phyloP scores from a whole-genome alignment of 257 asterid species.

The Vinca minor region DNA sequence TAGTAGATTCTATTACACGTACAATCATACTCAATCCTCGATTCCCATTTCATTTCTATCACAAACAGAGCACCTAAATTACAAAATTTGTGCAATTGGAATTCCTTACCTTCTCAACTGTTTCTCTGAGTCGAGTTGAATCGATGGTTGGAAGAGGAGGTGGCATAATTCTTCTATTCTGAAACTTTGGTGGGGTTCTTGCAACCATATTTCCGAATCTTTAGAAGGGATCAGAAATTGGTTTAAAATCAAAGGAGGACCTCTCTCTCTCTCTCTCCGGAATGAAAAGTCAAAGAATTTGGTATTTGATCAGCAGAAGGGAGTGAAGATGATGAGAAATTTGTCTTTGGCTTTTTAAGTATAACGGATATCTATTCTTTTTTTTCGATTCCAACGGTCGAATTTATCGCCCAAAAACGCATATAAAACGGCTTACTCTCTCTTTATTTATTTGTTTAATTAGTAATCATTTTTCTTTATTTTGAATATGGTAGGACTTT shows the following conservation, averaged over 20 bases:
- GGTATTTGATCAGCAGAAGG: neutral
- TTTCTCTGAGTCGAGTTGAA: conserved; percentile 63
- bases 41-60: too few species aligned
- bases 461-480: neutral
- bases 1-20: too few species aligned
- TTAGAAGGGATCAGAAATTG: neutral
- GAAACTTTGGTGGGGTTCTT: conserved; percentile 65
- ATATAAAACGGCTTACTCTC: conserved; percentile 20
- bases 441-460: neutral
- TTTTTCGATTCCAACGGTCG: conserved; percentile 19
- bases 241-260: conserved; percentile 7
- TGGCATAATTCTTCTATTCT: conserved; percentile 23
- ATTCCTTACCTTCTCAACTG: conserved; percentile 49
- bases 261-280: conserved; percentile 15
- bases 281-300: conserved; percentile 16
- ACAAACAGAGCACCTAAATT: too few species aligned
- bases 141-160: conserved; percentile 32
- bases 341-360: conserved; percentile 2
- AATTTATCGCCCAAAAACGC: conserved; percentile 15
- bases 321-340: neutral
- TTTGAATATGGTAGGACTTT: neutral
- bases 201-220: conserved; percentile 57
- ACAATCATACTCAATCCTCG: too few species aligned
- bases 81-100: too few species aligned
- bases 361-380: conserved; percentile 16